phyloP scores from a whole-genome alignment of 306 rosid genomes.

The Cicer bijugum region DNA sequence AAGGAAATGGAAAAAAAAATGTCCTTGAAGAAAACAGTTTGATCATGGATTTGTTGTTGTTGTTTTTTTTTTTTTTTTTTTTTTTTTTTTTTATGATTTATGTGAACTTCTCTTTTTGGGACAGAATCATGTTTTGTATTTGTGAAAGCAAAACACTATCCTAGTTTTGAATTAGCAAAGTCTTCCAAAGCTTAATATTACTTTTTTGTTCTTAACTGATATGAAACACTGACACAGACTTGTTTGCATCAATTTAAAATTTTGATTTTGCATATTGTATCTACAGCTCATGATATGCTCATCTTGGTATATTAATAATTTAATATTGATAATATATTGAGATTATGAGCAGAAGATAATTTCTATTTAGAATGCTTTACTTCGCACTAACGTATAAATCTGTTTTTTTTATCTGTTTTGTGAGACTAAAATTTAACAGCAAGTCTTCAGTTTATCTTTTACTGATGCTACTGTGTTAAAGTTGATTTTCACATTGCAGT shows the following conservation, averaged over 20 bases:
- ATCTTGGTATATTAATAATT: no score
- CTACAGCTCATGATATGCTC: no score
- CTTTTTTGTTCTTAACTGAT: no score
- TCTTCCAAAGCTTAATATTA: no score
- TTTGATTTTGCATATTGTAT: no score
- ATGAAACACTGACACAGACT: no score
- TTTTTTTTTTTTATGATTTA: background rate
- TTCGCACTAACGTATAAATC: constrained; percentile 10
- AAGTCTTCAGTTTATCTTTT: constrained; percentile 6
- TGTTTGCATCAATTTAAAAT: no score
- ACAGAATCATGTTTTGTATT: background rate
- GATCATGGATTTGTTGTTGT: background rate
- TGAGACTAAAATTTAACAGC: constrained; percentile 29
- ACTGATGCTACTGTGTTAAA: constrained; percentile 12
- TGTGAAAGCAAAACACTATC: background rate
- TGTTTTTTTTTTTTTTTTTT: no score
- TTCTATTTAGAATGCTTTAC: constrained; percentile 30
- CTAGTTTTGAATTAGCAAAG: no score
- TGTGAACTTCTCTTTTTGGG: background rate
- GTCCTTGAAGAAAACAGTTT: constrained; percentile 9
- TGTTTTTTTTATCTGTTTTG: background rate
- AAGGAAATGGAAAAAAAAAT: background rate
- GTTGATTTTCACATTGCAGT: constrained; percentile 31
- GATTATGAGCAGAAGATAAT: constrained; percentile 17
- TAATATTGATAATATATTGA: background rate